phyloP scores from a whole-genome alignment of 805 yeast species.

The Candida golubevii region DNA sequence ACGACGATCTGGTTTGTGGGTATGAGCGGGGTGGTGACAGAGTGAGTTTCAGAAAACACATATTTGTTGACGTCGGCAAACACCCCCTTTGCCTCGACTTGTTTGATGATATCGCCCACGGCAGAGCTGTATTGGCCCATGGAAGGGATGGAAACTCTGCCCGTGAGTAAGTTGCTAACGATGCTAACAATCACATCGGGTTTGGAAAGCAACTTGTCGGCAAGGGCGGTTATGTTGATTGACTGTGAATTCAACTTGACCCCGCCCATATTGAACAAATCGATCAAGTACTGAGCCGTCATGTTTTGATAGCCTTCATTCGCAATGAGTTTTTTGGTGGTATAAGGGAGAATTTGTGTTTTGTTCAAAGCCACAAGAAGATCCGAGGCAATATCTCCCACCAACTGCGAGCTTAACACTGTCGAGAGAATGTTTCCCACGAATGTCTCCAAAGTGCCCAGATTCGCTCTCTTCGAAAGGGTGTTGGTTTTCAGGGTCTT shows the following conservation, averaged over 20 bases:
- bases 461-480: slow-evolving; percentile 12
- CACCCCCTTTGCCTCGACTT: slow-evolving; percentile 33
- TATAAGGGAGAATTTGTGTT: slow-evolving; percentile 37
- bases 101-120: slow-evolving; percentile 25
- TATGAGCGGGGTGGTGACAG: slow-evolving; percentile 15
- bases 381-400: slow-evolving; percentile 24
- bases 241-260: slow-evolving; percentile 19
- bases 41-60: slow-evolving; percentile 25
- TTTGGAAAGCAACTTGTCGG: slow-evolving; percentile 22
- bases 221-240: slow-evolving; percentile 27
- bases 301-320: slow-evolving; percentile 32
- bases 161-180: slow-evolving; percentile 22
- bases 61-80: slow-evolving; percentile 35
- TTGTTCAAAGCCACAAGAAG: slow-evolving; percentile 35
- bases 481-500: slow-evolving; percentile 16
- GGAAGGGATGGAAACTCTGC: slow-evolving; percentile 16
- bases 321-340: slow-evolving; percentile 32
- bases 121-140: slow-evolving; percentile 30
- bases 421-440: slow-evolving; percentile 26
- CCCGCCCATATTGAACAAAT: slow-evolving; percentile 25
- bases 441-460: slow-evolving; percentile 25
- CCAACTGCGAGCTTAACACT: slow-evolving; percentile 26
- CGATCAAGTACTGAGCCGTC: slow-evolving; percentile 30
- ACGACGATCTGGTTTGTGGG: slow-evolving; percentile 17
- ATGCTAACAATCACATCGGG: slow-evolving; percentile 20